Evolutionary conservation across 2,329 filamentous ascomycete species (phyloP).

Genomic region (Diaporthe sp.): DNA sequence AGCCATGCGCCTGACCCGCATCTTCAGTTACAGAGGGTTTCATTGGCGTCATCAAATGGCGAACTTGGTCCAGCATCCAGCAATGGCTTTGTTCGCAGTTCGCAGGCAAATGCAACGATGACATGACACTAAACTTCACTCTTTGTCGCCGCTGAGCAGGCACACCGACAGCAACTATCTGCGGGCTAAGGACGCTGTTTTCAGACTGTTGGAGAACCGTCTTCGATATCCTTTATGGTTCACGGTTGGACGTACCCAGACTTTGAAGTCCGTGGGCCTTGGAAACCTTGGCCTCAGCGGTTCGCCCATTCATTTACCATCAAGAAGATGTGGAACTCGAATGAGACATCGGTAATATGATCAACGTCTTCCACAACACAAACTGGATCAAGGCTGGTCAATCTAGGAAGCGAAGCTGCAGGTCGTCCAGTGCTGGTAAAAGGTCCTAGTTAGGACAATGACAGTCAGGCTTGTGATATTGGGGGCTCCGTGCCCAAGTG

Average conservation of each 20-base stretch:
- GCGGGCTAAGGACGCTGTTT: neutral
- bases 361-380: neutral
- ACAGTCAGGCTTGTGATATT: neutral
- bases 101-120: neutral
- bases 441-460: neutral
- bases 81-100: neutral
- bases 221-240: neutral
- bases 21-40: slow-evolving; percentile 14
- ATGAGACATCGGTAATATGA: neutral
- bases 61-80: neutral
- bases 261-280: neutral
- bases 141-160: neutral
- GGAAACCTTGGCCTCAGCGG: slow-evolving; percentile 1
- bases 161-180: neutral
- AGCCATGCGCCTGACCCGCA: slow-evolving; percentile 16
- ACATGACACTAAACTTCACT: neutral
- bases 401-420: neutral
- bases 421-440: neutral
- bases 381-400: neutral
- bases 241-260: neutral
- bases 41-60: slow-evolving; percentile 1
- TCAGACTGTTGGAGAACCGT: neutral
- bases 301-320: neutral
- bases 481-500: neutral
- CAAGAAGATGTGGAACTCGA: neutral